These are phyloP conservation scores for Scortechinia acanthostroma DNA, from an alignment of 2,329 filamentous ascomycete species.

Conservation along the genomic window DNA sequence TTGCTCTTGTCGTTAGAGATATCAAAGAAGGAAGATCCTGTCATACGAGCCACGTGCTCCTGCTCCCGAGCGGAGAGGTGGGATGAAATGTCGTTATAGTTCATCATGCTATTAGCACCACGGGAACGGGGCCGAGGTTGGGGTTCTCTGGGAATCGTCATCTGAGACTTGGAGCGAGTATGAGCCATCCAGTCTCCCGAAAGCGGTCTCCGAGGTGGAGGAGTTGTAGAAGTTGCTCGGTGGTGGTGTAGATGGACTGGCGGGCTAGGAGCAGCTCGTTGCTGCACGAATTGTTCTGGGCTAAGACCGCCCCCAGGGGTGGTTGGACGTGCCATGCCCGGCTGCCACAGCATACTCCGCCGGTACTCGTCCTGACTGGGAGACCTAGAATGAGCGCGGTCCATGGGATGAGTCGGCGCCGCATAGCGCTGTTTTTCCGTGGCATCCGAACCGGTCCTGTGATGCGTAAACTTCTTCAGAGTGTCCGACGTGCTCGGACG, in stretches of 20 bases:
- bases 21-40: slow-evolving; percentile 69
- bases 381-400: slow-evolving; percentile 27
- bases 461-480: not conserved
- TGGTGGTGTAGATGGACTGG: slow-evolving; percentile 27
- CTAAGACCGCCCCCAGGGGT: slow-evolving; percentile 48
- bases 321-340: slow-evolving; percentile 46
- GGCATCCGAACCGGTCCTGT: slow-evolving; percentile 14
- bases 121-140: slow-evolving; percentile 48
- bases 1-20: slow-evolving; percentile 39
- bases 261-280: slow-evolving; percentile 45
- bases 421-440: slow-evolving; percentile 10
- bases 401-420: slow-evolving; percentile 13
- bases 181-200: slow-evolving; percentile 24
- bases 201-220: not conserved
- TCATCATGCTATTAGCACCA: slow-evolving; percentile 41
- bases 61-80: slow-evolving; percentile 81
- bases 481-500: not conserved
- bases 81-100: slow-evolving; percentile 36
- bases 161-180: slow-evolving; percentile 19
- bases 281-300: slow-evolving; percentile 77
- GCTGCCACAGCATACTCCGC: slow-evolving; percentile 73
- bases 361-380: slow-evolving; percentile 46
- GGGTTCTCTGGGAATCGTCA: slow-evolving; percentile 21
- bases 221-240: not conserved
- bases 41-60: slow-evolving; percentile 78